These are phyloP conservation scores for Murraya paniculata DNA, from an alignment of 345 rosid genomes.

Conservation along the genomic window DNA sequence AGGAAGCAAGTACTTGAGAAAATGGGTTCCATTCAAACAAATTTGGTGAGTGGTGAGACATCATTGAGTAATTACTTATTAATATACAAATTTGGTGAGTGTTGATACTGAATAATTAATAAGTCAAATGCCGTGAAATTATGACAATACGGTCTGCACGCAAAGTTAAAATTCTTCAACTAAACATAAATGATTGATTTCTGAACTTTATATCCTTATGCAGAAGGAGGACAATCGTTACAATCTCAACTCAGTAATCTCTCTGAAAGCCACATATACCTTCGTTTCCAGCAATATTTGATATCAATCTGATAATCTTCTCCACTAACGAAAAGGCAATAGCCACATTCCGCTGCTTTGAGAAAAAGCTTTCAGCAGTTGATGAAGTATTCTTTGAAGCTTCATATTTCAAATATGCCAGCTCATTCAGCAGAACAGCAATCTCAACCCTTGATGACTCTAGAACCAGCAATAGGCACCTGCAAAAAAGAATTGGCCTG, in stretches of 20 bases:
- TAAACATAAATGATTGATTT: not conserved
- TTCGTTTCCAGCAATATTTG: conserved; percentile 53
- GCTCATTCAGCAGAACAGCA: conserved; percentile 78
- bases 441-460: conserved; percentile 86
- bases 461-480: conserved; percentile 84
- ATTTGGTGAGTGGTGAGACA: not conserved
- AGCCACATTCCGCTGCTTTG: conserved; percentile 64
- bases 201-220: not conserved
- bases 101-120: too few species aligned
- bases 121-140: not conserved
- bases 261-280: conserved; percentile 30
- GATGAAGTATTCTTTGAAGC: conserved; percentile 57
- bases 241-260: not conserved
- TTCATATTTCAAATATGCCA: conserved; percentile 81
- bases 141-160: not conserved
- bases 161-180: not conserved
- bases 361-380: conserved; percentile 41
- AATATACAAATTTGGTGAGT: too few species aligned
- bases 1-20: not conserved
- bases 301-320: conserved; percentile 65
- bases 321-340: conserved; percentile 75
- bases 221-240: not conserved
- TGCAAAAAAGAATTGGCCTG: conserved; percentile 27
- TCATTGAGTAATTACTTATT: not conserved
- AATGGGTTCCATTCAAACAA: not conserved